Conservation (phyloP, 163 green algal species). For the Coccomyxa subellipsoidea region DNA sequence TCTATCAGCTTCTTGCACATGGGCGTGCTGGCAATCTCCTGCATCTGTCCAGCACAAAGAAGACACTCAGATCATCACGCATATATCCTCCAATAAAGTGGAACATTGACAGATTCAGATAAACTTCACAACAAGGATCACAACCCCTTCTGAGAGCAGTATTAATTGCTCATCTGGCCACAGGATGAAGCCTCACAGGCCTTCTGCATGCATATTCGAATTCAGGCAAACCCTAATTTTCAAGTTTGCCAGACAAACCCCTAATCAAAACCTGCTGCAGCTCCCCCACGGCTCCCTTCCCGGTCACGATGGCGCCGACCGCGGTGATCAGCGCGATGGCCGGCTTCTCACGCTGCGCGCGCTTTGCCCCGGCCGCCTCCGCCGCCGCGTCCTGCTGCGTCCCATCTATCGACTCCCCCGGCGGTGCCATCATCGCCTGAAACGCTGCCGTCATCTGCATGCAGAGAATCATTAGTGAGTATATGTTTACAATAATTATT, state of each 20-base stretch:
- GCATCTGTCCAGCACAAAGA: background rate
- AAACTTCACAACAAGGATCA: no score
- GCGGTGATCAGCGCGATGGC: background rate
- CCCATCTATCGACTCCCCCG: background rate
- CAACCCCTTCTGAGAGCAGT: no score
- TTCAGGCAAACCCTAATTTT: no score
- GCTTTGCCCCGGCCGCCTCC: background rate
- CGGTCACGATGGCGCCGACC: background rate
- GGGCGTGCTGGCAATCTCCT: slow-evolving; percentile 19
- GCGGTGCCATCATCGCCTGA: background rate
- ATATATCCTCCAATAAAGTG: no score
- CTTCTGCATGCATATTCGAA: no score
- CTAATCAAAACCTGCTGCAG: background rate
- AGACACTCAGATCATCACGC: background rate
- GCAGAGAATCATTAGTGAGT: background rate
- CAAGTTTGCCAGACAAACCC: no score
- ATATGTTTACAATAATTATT: no score
- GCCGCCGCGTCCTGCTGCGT: background rate
- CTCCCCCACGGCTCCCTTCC: background rate
- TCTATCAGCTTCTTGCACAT: slow-evolving; percentile 21
- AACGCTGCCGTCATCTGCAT: background rate
- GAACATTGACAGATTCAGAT: no score
- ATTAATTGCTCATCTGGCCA: no score
- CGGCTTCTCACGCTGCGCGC: background rate
- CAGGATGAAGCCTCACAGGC: no score